Base-by-base conservation (phyloP, 371 early-diverging fungal species). In the Batrachochytrium dendrobatidis region DNA sequence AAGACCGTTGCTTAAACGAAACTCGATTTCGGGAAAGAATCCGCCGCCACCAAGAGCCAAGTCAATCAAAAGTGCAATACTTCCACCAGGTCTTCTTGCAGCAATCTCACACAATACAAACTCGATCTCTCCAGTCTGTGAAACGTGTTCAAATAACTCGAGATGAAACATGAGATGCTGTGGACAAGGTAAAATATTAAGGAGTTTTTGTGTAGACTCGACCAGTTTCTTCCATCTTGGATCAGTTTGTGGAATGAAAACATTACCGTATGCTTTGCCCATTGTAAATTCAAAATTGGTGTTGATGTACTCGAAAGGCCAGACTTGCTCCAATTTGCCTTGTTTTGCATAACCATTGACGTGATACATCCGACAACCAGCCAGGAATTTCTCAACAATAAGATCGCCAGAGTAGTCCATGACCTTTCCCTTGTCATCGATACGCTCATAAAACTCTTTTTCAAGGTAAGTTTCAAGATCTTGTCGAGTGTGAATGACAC, bases 241-340 rank as follows among this genome's bases (percentile, higher is more conserved):
- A 28, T 66, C 63, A 4, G 48, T 32, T 3, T 39, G 31, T 1
- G 69, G 69, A 6, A 75, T 52, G 53, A 65, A 50, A 17, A 72
- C 64, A 52, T 75, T 75, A 12, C 75, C 75, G 48, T 75, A 75
- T 12, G 75, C 61, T 28, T 59, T 53, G 1, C 75, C 75, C 29
- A 35, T 22, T 22, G 75, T 75, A 59, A 75, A 75, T 5, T 33
- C 64, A 30, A 75, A 51, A 61, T 72, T 72, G 43, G 72, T 75
- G 30, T 50, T 24, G 17, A 72, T 51, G 55, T 75, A 75, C 8
- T 8, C 20, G 60, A 75, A 75, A 4, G 69, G 68, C 75, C 76
- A 75, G 4, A 67, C 56, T 26, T 60, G 25, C 29, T 46, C 55
- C 12, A 75, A 24, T 8, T 54, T 31, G 30, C 71, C 68, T 34